Evolutionary conservation across 2,329 filamentous ascomycete species (phyloP).

Genomic region (Neurospora sp.): DNA sequence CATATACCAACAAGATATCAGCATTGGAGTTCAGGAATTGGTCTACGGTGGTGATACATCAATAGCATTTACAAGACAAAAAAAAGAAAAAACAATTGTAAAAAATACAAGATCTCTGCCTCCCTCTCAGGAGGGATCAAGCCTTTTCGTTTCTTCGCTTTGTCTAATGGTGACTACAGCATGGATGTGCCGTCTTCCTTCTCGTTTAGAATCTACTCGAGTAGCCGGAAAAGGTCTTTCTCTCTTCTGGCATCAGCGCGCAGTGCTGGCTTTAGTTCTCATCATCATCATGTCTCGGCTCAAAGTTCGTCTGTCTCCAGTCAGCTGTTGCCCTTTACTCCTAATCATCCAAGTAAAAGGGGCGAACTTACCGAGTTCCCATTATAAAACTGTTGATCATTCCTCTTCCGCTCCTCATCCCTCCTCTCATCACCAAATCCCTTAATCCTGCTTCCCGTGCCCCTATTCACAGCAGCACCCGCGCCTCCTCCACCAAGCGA

Average conservation of each 20-base stretch:
- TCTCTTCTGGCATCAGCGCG: background rate
- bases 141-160: background rate
- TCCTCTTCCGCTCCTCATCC: conserved; percentile 35
- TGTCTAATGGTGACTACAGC: background rate
- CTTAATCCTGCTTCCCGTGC: conserved; percentile 22
- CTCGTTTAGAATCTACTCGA: background rate
- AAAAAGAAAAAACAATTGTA: background rate
- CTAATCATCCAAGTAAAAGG: background rate
- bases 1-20: background rate
- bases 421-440: conserved; percentile 43
- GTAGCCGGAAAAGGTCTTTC: background rate
- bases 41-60: background rate
- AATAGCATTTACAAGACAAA: background rate
- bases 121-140: background rate
- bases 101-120: background rate
- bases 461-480: conserved; percentile 2
- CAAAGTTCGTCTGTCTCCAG: conserved; percentile 53
- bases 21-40: background rate
- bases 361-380: conserved; percentile 67
- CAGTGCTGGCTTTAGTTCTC: conserved; percentile 2
- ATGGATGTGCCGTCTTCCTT: background rate
- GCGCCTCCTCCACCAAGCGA: background rate
- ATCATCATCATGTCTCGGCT: conserved; percentile 53
- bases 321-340: background rate
- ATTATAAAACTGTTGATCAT: conserved; percentile 65